Evolutionary conservation across 495 filamentous ascomycete genomes (phyloP), one percentile per base, ranked within the genome.

Genomic region (Neurospora tetrasperma): DNA sequence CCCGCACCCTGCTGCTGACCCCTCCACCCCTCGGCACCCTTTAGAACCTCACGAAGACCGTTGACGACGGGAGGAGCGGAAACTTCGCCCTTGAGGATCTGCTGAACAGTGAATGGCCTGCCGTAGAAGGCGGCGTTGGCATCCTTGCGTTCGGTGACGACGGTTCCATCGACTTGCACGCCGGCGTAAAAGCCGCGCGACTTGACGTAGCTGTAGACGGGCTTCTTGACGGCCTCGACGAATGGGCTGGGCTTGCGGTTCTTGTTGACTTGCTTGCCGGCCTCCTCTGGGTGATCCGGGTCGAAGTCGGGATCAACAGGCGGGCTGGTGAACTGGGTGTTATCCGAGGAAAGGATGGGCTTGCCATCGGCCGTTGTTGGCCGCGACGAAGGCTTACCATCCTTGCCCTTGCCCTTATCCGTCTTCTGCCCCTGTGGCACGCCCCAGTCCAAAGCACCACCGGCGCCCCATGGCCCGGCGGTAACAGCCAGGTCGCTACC

Each of bases 121-220:
- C 89, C 88, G 76, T 93, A 96, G 76, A 94, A 94, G 3, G 85
- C 83, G 70, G 91, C 90, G 78, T 96, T 96, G 80, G 93, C 92
- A 71, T 92, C 90, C n/a, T 88, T 90, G 14, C 93, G 86, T 81
- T 93, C 91, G 69, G 93, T 89, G 73, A 96, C 84, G 41, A 94
- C 86, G 0, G 92, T 94, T 1, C 93, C 93, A 75, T 94, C 92
- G 62, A 94, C 83, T 72, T 92, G 90, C 11, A 94, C 85, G 31
- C 92, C 92, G 6, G 90, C 92, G 73, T 93, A 94, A 43, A 94
- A 85, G 5, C 93, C 93, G 46, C 92, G 87, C 74, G 88, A 91
- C 82, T 94, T 94, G 83, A 94, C 87, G 76, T 96, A 96, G 43
- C 89, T 92, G 85, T 90, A 94, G 12, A 94, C 86, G 1, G 93